Conservation (phyloP, 108 stramenopile species). For the Craspedostauros australis region DNA sequence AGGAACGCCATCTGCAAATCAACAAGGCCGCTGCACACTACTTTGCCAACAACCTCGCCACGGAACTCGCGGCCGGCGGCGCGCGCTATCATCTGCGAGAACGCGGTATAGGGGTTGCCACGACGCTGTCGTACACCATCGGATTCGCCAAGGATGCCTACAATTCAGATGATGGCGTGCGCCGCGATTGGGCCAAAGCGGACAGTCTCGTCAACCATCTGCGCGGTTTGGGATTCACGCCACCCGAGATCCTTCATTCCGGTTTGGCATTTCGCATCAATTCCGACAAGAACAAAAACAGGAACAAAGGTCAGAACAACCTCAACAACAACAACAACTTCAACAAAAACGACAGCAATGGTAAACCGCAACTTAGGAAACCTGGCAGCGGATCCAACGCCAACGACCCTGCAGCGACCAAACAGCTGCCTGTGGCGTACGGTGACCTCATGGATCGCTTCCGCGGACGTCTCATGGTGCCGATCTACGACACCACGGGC, state of each 20-base stretch:
- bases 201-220: slow-evolving; percentile 80
- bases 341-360: slow-evolving; percentile 5
- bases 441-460: slow-evolving; percentile 68
- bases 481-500: slow-evolving; percentile 69
- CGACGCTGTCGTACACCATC: slow-evolving; percentile 67
- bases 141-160: slow-evolving; percentile 90
- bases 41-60: slow-evolving; percentile 61
- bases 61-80: slow-evolving; percentile 52
- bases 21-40: slow-evolving; percentile 80
- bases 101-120: slow-evolving; percentile 53
- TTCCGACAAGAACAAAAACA: slow-evolving; percentile 7
- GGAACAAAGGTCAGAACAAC: not conserved
- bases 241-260: slow-evolving; percentile 77
- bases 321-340: not conserved
- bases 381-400: too few species aligned
- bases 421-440: slow-evolving; percentile 29
- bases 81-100: slow-evolving; percentile 62
- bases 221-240: slow-evolving; percentile 48
- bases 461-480: slow-evolving; percentile 66
- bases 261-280: slow-evolving; percentile 72
- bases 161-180: slow-evolving; percentile 25
- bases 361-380: not conserved
- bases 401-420: slow-evolving; percentile 5
- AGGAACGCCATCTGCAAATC: slow-evolving; percentile 49
- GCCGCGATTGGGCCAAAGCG: slow-evolving; percentile 17